A percentile compares a stretch with the other conserved stretches of the same genome.
Evolutionary conservation across 805 yeast species (phyloP).

Genomic region (Barnettozyma botsteinii): DNA sequence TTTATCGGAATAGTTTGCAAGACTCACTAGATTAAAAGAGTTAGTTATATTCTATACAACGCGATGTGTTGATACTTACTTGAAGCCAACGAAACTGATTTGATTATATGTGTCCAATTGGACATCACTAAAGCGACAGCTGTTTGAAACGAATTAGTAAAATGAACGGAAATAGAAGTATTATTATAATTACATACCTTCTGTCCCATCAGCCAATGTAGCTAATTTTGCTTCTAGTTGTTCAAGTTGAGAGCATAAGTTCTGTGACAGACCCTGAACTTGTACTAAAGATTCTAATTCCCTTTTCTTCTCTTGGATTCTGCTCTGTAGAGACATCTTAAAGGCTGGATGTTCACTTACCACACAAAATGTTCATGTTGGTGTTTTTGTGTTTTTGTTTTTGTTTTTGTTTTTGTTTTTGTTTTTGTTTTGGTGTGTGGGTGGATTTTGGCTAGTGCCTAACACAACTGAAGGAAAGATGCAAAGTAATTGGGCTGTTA

Average conservation of each 20-base stretch:
- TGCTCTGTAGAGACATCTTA: conserved; percentile 26
- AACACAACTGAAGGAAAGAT: no score
- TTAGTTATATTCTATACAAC: conserved; percentile 7
- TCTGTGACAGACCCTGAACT: conserved; percentile 40
- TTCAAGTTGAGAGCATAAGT: conserved; percentile 42
- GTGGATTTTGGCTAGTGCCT: no score
- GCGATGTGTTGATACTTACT: conserved; percentile 14
- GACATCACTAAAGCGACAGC: conserved; percentile 53
- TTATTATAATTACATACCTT: conserved; percentile 23
- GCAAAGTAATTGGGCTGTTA: no score
- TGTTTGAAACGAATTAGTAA: no score
- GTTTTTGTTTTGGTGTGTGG: neutral
- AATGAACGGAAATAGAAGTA: conserved; percentile 4
- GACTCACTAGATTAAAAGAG: conserved; percentile 25
- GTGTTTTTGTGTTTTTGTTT: neutral
- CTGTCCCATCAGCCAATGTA: conserved; percentile 47
- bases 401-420: neutral
- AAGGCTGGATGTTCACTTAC: neutral
- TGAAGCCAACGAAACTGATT: conserved; percentile 55
- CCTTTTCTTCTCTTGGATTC: conserved; percentile 37
- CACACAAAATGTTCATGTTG: neutral
- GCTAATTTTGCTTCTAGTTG: conserved; percentile 43
- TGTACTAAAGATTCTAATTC: conserved; percentile 48
- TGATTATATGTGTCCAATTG: conserved; percentile 60
- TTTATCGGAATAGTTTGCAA: conserved; percentile 32